These are phyloP conservation scores for Scleroderma bovista DNA, from an alignment of 768 basidiomycete species.

Conservation along the genomic window DNA sequence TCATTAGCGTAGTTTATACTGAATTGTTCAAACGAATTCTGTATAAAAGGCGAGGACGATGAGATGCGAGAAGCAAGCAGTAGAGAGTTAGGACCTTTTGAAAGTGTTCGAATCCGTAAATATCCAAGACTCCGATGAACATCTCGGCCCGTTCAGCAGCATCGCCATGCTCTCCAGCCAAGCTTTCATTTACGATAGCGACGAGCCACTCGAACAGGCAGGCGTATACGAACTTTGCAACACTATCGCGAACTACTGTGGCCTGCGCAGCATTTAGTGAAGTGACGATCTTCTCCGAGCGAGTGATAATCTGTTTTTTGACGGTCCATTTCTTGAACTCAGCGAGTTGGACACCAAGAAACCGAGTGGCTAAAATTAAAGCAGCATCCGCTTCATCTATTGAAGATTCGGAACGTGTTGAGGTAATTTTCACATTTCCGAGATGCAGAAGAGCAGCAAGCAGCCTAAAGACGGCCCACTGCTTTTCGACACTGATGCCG, in stretches of 20 bases:
- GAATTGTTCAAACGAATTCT: constrained; percentile 96
- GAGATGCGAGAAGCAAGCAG: constrained; percentile 1
- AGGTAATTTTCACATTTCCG: constrained; percentile 93
- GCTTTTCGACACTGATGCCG: constrained; percentile 94
- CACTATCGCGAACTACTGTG: constrained; percentile 90
- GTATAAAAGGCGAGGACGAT: constrained; percentile 2
- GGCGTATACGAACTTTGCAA: constrained; percentile 98
- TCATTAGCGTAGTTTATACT: constrained; percentile 99
- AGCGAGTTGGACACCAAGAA: constrained; percentile 81
- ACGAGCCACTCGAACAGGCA: constrained; percentile 99
- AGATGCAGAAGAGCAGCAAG: constrained; percentile 91
- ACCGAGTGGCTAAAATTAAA: constrained; percentile 75
- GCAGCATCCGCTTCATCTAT: constrained; percentile 82
- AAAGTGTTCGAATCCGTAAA: constrained; percentile 96
- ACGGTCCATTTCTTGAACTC: constrained; percentile 99
- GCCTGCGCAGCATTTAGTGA: constrained; percentile 83
- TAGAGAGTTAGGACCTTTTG: constrained; percentile 58
- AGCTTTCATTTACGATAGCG: constrained; percentile 92
- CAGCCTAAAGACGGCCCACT: constrained; percentile 96
- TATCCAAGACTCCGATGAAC: constrained; percentile 99
- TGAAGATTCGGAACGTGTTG: constrained; percentile 72
- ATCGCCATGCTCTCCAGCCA: constrained; percentile 92
- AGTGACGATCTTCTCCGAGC: constrained; percentile 93
- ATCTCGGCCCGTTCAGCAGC: constrained; percentile 88
- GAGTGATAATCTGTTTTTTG: constrained; percentile 95